Evolutionary conservation across 2,329 filamentous ascomycete species (phyloP).

Genomic region (Trichoderma koningiopsis): DNA sequence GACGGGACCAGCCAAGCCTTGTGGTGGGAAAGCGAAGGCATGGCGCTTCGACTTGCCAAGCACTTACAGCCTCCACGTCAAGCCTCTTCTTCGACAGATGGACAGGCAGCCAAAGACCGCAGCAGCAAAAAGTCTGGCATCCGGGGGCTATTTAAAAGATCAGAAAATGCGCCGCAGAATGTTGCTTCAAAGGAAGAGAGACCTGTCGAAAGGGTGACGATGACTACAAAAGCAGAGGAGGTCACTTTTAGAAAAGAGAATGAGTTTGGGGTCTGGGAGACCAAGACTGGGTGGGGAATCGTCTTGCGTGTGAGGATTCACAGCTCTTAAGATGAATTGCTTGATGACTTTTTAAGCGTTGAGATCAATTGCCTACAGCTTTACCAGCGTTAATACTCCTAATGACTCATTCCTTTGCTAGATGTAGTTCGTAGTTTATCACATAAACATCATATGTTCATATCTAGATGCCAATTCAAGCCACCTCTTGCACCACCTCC

Average conservation of each 20-base stretch:
- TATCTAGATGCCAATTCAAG: background rate
- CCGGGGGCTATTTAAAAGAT: constrained; percentile 40
- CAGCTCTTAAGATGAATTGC: background rate
- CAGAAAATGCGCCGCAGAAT: constrained; percentile 10
- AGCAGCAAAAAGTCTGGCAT: constrained; percentile 40
- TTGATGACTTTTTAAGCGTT: background rate
- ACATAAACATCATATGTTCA: background rate
- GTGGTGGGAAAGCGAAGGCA: constrained; percentile 53
- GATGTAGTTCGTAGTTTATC: background rate
- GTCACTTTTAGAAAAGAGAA: constrained; percentile 55
- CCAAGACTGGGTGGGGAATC: constrained; percentile 52
- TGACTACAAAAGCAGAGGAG: constrained; percentile 49
- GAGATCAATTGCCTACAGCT: background rate
- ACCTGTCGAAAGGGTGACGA: constrained; percentile 37
- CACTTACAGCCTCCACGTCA: constrained; percentile 44
- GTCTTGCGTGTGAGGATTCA: constrained; percentile 44
- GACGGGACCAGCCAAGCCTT: constrained; percentile 28
- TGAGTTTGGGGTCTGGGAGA: constrained; percentile 55
- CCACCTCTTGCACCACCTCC: background rate
- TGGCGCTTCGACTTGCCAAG: constrained; percentile 49
- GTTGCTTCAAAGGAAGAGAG: constrained; percentile 14
- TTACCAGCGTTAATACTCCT: no score
- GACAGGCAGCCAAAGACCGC: constrained; percentile 35
- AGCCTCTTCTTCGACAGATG: constrained; percentile 30
- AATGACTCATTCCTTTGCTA: no score